Evolutionary conservation across 78 protist species (phyloP).

Genomic region (Abeoforma whisleri): DNA sequence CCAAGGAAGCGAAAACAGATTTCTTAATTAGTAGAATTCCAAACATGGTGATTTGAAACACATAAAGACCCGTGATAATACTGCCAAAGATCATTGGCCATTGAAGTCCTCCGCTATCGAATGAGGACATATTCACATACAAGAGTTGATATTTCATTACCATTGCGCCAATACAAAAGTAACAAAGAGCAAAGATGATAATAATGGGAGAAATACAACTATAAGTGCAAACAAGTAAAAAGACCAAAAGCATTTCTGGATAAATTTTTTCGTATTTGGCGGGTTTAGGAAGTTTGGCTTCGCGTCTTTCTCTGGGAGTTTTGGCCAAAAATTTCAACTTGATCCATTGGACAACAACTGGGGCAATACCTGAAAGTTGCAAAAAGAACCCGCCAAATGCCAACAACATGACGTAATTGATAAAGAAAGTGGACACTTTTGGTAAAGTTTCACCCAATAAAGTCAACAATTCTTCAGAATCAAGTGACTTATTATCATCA

Average conservation of each 20-base stretch:
- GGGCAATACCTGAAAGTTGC: background rate
- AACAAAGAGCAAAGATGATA: background rate
- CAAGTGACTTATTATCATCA: slow-evolving; percentile 27
- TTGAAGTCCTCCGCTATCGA: background rate
- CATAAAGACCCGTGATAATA: background rate
- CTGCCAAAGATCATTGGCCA: background rate
- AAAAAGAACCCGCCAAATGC: background rate
- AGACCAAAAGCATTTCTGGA: background rate
- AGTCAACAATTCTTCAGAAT: background rate
- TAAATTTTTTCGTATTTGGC: too few species aligned
- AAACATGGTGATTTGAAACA: background rate
- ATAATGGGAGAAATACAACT: background rate
- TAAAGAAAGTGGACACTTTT: slow-evolving; percentile 36
- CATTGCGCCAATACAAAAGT: background rate
- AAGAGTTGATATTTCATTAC: background rate
- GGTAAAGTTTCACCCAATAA: slow-evolving; percentile 34
- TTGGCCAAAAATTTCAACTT: slow-evolving; percentile 35
- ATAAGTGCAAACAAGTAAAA: background rate
- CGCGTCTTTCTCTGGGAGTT: slow-evolving; percentile 33
- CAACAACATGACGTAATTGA: slow-evolving; percentile 23
- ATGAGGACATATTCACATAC: background rate
- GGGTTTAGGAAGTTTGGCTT: too few species aligned
- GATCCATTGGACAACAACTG: background rate
- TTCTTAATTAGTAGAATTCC: background rate
- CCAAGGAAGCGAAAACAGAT: background rate